phyloP scores from a whole-genome alignment of 352 stramenopile species.

The Globisporangium heterothallicum region DNA sequence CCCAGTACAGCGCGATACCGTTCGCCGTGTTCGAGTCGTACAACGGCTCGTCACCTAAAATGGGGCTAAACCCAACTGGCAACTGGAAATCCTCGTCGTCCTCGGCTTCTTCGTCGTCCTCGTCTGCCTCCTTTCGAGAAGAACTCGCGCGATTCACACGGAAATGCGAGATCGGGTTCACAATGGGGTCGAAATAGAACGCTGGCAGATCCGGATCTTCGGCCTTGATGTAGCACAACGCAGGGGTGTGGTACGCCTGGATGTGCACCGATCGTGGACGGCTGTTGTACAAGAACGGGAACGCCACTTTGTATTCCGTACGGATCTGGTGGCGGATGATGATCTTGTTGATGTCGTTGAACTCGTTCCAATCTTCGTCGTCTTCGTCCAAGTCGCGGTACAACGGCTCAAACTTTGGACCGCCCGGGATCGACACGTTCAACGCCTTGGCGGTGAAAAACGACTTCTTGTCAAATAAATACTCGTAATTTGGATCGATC shows the following conservation, averaged over 20 bases:
- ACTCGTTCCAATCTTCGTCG: slow-evolving; percentile 99
- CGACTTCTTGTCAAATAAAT: slow-evolving; percentile 93
- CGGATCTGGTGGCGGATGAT: slow-evolving; percentile 99
- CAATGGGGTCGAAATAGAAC: slow-evolving; percentile 96
- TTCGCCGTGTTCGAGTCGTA: slow-evolving; percentile 94
- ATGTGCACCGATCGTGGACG: slow-evolving; percentile 94
- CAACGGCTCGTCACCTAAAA: slow-evolving; percentile 91
- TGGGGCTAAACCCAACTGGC: slow-evolving; percentile 83
- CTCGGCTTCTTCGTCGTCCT: slow-evolving; percentile 56
- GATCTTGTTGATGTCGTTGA: slow-evolving; percentile 99
- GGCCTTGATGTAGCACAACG: slow-evolving; percentile 96
- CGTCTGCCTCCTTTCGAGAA: slow-evolving; percentile 28
- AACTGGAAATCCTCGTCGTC: slow-evolving; percentile 89
- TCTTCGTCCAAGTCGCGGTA: slow-evolving; percentile 97
- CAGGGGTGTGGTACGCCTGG: slow-evolving; percentile 94
- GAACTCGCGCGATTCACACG: slow-evolving; percentile 58
- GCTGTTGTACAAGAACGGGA: slow-evolving; percentile 99
- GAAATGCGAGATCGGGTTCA: slow-evolving; percentile 98
- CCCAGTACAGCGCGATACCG: slow-evolving; percentile 98
- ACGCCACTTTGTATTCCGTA: slow-evolving; percentile 99
- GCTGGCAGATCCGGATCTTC: slow-evolving; percentile 93
- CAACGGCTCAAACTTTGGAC: slow-evolving; percentile 99
- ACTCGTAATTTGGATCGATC: slow-evolving; percentile 95
- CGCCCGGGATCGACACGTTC: slow-evolving; percentile 98
- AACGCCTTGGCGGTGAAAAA: slow-evolving; percentile 99